phyloP scores from a whole-genome alignment of 805 yeast genomes.

The Yarrowia sp. region DNA sequence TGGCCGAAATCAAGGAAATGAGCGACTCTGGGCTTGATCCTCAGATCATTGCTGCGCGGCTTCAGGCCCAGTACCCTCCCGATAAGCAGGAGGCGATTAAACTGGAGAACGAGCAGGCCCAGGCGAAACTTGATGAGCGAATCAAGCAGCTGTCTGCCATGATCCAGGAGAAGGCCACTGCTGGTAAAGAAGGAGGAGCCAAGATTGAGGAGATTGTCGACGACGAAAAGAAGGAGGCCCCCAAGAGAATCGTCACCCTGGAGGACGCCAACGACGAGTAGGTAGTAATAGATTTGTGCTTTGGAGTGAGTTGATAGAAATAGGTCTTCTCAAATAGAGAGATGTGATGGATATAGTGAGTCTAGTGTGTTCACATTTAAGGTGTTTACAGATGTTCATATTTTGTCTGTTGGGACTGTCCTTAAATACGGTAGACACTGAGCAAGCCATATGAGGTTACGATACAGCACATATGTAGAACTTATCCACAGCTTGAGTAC shows the following conservation, averaged over 20 bases:
- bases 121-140: slow-evolving; percentile 5
- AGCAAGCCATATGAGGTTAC: too few species aligned
- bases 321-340: too few species aligned
- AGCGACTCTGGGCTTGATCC: slow-evolving; percentile 12
- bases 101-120: slow-evolving; percentile 18
- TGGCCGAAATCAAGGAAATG: slow-evolving; percentile 28
- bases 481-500: too few species aligned
- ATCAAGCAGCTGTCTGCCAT: background rate
- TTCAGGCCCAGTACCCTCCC: slow-evolving; percentile 20
- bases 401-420: too few species aligned
- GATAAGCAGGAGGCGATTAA: slow-evolving; percentile 20
- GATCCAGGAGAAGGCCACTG: background rate
- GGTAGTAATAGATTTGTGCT: slow-evolving; percentile 7
- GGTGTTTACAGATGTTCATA: too few species aligned
- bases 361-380: too few species aligned
- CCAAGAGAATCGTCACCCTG: slow-evolving; percentile 26
- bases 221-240: slow-evolving; percentile 8
- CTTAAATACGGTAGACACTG: too few species aligned
- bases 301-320: too few species aligned
- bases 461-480: too few species aligned
- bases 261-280: slow-evolving; percentile 27
- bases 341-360: too few species aligned
- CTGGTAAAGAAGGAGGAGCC: background rate
- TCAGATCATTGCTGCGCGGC: slow-evolving; percentile 12
- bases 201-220: slow-evolving; percentile 8